Base-by-base conservation (phyloP, 1,284 basidiomycete species). In the Tilletia setariae region DNA sequence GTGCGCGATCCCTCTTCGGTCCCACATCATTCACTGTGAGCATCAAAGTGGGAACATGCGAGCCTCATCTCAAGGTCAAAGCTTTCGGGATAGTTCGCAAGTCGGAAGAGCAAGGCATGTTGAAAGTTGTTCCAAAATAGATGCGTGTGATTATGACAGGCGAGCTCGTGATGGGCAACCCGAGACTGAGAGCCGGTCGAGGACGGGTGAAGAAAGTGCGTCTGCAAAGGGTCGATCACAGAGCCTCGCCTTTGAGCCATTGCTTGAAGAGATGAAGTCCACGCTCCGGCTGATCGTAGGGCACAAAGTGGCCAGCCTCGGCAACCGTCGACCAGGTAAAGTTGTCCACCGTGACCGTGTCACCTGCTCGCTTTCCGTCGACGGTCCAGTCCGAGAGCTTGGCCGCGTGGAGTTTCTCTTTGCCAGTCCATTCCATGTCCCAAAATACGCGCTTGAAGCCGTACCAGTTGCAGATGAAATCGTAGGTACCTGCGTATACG, bases 301-400 rank as follows among this genome's bases (percentile, higher is more conserved):
- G 53, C 9, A 59, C 53, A 9, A 59, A 19, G 32, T 59, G 53
- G 21, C 53, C 53, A 28, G 53, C 53, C 19, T 59, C 53, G 23
- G 53, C 53, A 8, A 59, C 53, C 16, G 53, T 59, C 53, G 53
- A 59, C 53, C 53, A 59, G 25, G 53, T 59, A 19, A 59, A 59
- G 53, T 59, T 59, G 8, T 30, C 53, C 3, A 59, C 53, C 4
- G 53, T 59, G 19, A 59, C 53, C 53, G 53, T 21, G 28, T 59
- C 28, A 30, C 53, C 53, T 28, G 53, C 53, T 11, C 53, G 53
- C 53, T 16, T 59, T 7, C 53, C 53, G 23, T 59, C 25, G 19
- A 59, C 53, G 53, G 15, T 28, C 53, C 53, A 59, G 53, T 59
- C 53, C 23, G 16, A 15, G 23, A 28, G 23, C 53, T 30, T 23